Percentiles rank a stretch among this genome's conserved stretches.
Evolutionary conservation across 345 rosid species (phyloP).

Genomic region (Ricinus communis): DNA sequence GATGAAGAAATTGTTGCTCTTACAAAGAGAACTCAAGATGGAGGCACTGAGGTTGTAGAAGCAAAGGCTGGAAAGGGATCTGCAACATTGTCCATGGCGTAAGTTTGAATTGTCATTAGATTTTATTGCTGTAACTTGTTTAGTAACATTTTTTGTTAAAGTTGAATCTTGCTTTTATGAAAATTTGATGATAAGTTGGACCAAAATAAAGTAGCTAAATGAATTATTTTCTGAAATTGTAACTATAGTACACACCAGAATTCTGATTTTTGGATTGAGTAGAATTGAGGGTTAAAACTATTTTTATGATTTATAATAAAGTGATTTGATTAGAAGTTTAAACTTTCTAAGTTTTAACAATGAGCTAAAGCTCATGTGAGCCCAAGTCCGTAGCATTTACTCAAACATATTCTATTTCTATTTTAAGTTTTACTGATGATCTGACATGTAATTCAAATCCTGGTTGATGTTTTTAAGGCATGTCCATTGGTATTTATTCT

Average conservation of each 20-base stretch:
- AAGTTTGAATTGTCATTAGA: slow-evolving; percentile 32
- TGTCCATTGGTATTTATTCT: too few species aligned
- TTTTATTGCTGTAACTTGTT: background rate
- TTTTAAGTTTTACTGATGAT: background rate
- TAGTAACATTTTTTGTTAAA: too few species aligned
- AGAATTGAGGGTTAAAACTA: background rate
- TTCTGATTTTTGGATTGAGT: background rate
- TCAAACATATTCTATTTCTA: background rate
- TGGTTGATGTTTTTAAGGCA: too few species aligned
- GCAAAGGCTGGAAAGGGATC: slow-evolving; percentile 96
- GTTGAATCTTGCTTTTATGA: background rate
- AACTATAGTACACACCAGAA: background rate
- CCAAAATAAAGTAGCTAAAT: background rate
- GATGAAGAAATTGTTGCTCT: slow-evolving; percentile 62
- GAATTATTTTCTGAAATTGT: background rate
- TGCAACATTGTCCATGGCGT: slow-evolving; percentile 92
- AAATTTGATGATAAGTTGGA: background rate
- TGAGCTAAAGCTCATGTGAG: background rate
- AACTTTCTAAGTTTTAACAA: background rate
- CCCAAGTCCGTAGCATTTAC: background rate
- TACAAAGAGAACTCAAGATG: slow-evolving; percentile 84
- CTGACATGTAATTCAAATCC: background rate
- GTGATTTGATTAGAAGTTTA: background rate
- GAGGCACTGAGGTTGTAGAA: slow-evolving; percentile 90
- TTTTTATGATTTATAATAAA: background rate